Base-by-base conservation (phyloP, 176 grass and related monocot genomes). In the Oryza punctata region DNA sequence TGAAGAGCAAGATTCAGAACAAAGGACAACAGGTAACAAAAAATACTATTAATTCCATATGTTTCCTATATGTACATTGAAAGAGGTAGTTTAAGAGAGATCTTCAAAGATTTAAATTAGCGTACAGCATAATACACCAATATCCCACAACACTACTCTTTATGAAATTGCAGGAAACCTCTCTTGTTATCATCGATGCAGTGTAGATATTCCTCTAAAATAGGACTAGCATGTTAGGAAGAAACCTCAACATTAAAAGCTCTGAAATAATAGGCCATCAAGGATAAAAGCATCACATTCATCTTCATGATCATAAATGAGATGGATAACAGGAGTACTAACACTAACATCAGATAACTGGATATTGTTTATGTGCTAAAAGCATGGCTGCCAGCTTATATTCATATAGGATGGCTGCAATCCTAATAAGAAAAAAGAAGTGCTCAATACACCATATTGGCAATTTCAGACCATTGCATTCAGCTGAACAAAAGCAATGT, bases 351-450 rank as follows among this genome's bases (percentile, higher is more conserved):
- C 26, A 45, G 26, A 82, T 78, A 72, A 40, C 54, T 40, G 81
- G n/a, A 86, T 45, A 82, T 24, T 45, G 18, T 54, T 78, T 78
- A 86, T 82, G 33, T 13, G 38, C 23, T 63, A 65, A 68, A 67
- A 49, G 59, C 73, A 73, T 18, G 45, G 46, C n/a, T 75, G 35
- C 63, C 64, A 69, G 68, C 76, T 75, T 52, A 78, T 71, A 86
- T 82, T 65, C 57, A 66, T 82, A 60, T 45, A 72, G 57, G 66
- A 85, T 71, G 21, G 33, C 40, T 24, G 38, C 69, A 76, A 76
- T 24, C 40, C 38, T 81, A 70, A 68, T n/a, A 30, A 65, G 25
- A 80, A 71, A 23, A 37, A 9, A 6, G 6, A n/a, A 61, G 9
- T 30, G 27, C 72, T 32, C 14, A 67, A 33, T 11, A 82, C 19